A percentile compares a stretch with the other conserved stretches of the same genome.
phyloP scores from a whole-genome alignment of 495 filamentous ascomycete species.

The Penicillium dipodomyicola region DNA sequence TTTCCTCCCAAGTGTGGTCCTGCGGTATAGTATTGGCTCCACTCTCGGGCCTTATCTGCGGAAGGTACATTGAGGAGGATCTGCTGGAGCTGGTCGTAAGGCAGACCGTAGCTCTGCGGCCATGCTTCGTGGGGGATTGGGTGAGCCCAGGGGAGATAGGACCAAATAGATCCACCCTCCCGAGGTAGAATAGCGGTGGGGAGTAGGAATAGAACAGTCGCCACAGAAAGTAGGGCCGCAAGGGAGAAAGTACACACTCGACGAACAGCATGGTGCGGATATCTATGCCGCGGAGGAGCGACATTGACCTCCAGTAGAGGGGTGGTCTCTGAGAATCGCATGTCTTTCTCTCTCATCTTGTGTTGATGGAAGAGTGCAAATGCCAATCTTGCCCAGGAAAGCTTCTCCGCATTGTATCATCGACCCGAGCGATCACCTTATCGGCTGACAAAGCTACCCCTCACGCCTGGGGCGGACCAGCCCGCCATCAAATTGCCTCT shows the following conservation, averaged over 20 bases:
- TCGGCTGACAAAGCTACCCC: conserved; percentile 13
- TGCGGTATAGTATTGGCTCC: conserved; percentile 87
- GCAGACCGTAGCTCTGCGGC: conserved; percentile 51
- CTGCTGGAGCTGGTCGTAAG: conserved; percentile 64
- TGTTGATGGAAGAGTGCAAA: conserved; percentile 3
- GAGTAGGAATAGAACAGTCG: conserved; percentile 61
- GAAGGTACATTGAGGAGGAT: conserved; percentile 72
- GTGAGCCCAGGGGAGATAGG: conserved; percentile 43
- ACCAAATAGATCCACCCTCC: conserved; percentile 40
- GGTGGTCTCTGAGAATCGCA: conserved; percentile 43
- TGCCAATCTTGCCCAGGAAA: neutral
- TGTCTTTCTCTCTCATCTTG: conserved; percentile 44
- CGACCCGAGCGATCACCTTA: conserved; percentile 4
- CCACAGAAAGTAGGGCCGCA: conserved; percentile 52
- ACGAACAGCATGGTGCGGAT: conserved; percentile 65
- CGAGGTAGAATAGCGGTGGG: conserved; percentile 39
- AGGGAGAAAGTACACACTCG: conserved; percentile 70
- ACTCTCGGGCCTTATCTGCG: conserved; percentile 66
- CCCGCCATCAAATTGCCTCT: neutral
- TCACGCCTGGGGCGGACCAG: neutral
- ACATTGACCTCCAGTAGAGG: conserved; percentile 41
- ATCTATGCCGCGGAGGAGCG: conserved; percentile 54
- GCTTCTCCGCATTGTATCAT: conserved; percentile 15
- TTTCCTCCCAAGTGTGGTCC: conserved; percentile 87
- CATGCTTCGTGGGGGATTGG: conserved; percentile 39